Base-by-base conservation (phyloP, 176 grass and related monocot species). In the Juncus effusus region DNA sequence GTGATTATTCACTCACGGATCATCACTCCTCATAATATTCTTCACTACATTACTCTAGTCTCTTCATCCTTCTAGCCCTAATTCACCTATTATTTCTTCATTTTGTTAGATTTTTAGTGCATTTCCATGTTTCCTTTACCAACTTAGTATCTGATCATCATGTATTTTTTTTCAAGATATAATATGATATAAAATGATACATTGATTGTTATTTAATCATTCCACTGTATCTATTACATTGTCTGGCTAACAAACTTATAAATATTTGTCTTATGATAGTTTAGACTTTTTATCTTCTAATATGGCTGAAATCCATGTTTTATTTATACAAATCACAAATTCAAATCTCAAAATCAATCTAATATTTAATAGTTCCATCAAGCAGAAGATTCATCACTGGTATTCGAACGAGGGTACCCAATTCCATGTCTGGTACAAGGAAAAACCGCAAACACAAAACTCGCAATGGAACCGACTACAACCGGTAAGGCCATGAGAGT, bases 401-500 rank as follows among this genome's bases (percentile, higher is more conserved):
- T 59, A 12, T 49, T 19, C 14, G 54, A 19, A 42, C 52, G 52
- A 71, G 67, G 88, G 78, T 91, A 87, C 4, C 88, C 88, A 8
- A 91, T 65, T 13, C 88, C 88, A 35, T 91, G 88, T 2, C 88
- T 68, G 61, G 77, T 91, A 54, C 78, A 81, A 2, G 88, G 88
- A 76, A 87, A 91, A 51, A 62, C 54, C 76, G 83, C 75, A 82
- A 87, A 91, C 5, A 82, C 56, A 60, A 78, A 84, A 55, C 88
- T 78, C 0, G 88, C 78, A 38, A 87, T 63, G 28, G 55, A 70
- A 39, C 88, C 84, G 12, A 91, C 84, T 36, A 84, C 84, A 4
- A 85, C 78, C 0, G 88, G 88, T 9, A 91, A 73, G 59, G 80
- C 84, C 56, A 78, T 60, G 77, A 92, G 74, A 55, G 87, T 75